Percentiles rank a stretch among this genome's conserved stretches.
Evolutionary conservation across 2,329 filamentous ascomycete genomes (phyloP).

Genomic region (Diaporthe amygdali): DNA sequence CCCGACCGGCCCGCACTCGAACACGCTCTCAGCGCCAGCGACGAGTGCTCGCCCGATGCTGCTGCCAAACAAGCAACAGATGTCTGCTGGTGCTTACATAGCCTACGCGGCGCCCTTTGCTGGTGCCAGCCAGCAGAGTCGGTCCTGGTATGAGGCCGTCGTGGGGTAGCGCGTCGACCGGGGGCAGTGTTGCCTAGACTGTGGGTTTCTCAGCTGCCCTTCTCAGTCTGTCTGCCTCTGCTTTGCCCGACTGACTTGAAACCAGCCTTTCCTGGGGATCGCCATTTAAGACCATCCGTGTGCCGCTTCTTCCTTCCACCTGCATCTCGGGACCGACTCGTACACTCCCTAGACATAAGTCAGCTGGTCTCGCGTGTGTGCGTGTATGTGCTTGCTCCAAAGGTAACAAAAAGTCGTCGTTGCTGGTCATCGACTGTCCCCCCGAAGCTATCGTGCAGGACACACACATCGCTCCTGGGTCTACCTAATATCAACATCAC

Average conservation of each 20-base stretch:
- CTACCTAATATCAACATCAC: background rate
- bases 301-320: background rate
- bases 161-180: background rate
- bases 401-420: constrained; percentile 4
- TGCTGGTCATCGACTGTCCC: constrained; percentile 17
- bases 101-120: background rate
- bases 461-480: background rate
- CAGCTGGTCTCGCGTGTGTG: background rate
- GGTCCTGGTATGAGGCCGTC: background rate
- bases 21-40: constrained; percentile 1
- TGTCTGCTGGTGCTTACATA: background rate
- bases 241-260: background rate
- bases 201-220: background rate
- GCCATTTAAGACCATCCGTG: constrained; percentile 4
- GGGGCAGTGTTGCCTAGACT: constrained; percentile 22
- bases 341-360: background rate
- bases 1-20: constrained; percentile 2
- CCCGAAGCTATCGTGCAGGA: constrained; percentile 6
- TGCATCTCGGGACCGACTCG: background rate
- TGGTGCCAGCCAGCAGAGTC: background rate
- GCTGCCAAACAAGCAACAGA: constrained; percentile 9
- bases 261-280: background rate
- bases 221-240: background rate
- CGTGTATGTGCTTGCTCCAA: background rate
- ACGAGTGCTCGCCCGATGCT: background rate